A percentile compares a stretch with the other conserved stretches of the same genome.
Conservation (phyloP, 495 filamentous ascomycete genomes). For the Tuber brumale region DNA sequence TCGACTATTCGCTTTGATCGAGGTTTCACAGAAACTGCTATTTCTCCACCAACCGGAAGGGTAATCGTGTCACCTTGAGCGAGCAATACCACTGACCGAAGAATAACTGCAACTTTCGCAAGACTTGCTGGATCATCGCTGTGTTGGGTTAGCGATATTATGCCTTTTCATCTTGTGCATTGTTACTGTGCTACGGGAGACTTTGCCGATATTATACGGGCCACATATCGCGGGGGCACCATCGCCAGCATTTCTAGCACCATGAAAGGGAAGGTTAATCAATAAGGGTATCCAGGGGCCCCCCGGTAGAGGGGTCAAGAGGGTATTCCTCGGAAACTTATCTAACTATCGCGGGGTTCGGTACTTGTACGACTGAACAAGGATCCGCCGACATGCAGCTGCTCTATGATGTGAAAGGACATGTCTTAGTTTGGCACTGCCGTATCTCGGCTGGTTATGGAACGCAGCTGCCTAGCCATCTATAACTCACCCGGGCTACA, state of each 20-base stretch:
- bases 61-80: not conserved
- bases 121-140: not conserved
- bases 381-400: not conserved
- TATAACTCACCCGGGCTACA: not conserved
- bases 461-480: conserved; percentile 10
- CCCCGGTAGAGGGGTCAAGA: no score
- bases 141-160: not conserved
- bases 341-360: not conserved
- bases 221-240: not conserved
- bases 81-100: not conserved
- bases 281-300: not conserved
- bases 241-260: not conserved
- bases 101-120: not conserved
- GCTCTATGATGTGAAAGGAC: not conserved
- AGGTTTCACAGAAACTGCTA: not conserved
- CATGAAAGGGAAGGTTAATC: not conserved
- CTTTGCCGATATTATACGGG: not conserved
- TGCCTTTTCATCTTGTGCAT: not conserved
- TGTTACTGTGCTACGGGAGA: not conserved
- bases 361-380: not conserved
- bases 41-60: not conserved
- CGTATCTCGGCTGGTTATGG: conserved; percentile 13
- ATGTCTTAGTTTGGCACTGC: not conserved
- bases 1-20: not conserved
- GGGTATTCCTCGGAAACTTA: not conserved